Evolutionary conservation across 805 yeast species (phyloP).

Genomic region (Spathaspora gorwiae): DNA sequence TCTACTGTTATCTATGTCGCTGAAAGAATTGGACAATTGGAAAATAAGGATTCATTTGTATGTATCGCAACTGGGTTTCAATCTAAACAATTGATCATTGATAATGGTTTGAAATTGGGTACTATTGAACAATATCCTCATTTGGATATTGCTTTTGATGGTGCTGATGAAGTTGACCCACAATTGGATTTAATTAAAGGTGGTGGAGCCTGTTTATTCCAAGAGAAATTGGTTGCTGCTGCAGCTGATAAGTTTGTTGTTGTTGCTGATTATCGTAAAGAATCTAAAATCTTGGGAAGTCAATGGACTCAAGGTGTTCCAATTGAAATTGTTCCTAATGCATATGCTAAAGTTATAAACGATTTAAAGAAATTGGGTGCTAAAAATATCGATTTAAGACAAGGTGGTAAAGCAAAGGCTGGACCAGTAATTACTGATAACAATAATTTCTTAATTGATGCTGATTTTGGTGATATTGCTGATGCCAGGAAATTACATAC

Average conservation of each 20-base stretch:
- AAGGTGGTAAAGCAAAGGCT: constrained; percentile 89
- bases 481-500: constrained; percentile 51
- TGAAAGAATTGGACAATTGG: constrained; percentile 77
- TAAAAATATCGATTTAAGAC: constrained; percentile 58
- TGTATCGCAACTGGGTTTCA: constrained; percentile 98
- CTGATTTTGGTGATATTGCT: constrained; percentile 77
- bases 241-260: constrained; percentile 72
- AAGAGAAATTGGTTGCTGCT: constrained; percentile 89
- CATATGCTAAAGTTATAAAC: constrained; percentile 69
- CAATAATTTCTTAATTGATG: constrained; percentile 88
- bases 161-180: constrained; percentile 94
- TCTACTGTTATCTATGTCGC: constrained; percentile 97
- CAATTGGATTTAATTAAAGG: constrained; percentile 87
- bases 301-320: constrained; percentile 92
- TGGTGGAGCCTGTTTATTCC: constrained; percentile 97
- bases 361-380: constrained; percentile 68
- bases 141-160: constrained; percentile 93
- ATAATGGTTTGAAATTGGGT: constrained; percentile 74
- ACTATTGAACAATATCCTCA: constrained; percentile 77
- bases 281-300: constrained; percentile 64
- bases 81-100: constrained; percentile 77
- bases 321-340: constrained; percentile 87
- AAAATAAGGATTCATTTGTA: constrained; percentile 49
- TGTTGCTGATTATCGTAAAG: constrained; percentile 91
- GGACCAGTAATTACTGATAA: constrained; percentile 97